phyloP scores from a whole-genome alignment of 106 monocot species.

The Dioscorea dumetorum region DNA sequence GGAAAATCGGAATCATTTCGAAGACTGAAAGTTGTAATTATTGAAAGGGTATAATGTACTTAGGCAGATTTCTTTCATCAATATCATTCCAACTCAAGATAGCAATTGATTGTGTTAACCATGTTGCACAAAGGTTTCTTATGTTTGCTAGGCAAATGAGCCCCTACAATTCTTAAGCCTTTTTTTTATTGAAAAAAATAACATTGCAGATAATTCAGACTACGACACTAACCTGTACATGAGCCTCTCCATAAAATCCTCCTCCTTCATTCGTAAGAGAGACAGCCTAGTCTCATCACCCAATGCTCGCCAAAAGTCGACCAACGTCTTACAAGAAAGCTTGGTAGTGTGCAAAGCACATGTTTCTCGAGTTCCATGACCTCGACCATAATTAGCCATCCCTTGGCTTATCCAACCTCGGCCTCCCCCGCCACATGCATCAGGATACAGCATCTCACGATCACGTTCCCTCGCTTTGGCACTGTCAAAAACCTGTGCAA shows the following conservation, averaged over 20 bases:
- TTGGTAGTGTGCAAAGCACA: slow-evolving; percentile 98
- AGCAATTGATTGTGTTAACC: no score
- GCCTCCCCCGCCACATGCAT: slow-evolving; percentile 95
- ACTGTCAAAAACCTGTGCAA: slow-evolving; percentile 75
- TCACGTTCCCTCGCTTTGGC: slow-evolving; percentile 85
- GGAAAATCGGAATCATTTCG: no score
- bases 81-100: no score
- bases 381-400: slow-evolving; percentile 67
- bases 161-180: no score
- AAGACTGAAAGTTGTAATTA: no score
- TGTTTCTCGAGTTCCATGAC: slow-evolving; percentile 76
- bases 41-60: no score
- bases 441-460: slow-evolving; percentile 89
- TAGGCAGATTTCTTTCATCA: no score
- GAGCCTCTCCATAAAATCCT: slow-evolving; percentile 93
- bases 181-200: no score
- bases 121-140: no score
- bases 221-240: slow-evolving; percentile 63
- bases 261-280: slow-evolving; percentile 93
- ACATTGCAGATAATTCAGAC: no score
- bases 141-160: no score
- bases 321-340: slow-evolving; percentile 81
- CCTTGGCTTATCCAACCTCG: slow-evolving; percentile 99
- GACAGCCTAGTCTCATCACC: slow-evolving; percentile 73
- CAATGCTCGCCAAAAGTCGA: slow-evolving; percentile 83